Base-by-base conservation (phyloP, 768 basidiomycete genomes). In the Boletus subcaerulescens region DNA sequence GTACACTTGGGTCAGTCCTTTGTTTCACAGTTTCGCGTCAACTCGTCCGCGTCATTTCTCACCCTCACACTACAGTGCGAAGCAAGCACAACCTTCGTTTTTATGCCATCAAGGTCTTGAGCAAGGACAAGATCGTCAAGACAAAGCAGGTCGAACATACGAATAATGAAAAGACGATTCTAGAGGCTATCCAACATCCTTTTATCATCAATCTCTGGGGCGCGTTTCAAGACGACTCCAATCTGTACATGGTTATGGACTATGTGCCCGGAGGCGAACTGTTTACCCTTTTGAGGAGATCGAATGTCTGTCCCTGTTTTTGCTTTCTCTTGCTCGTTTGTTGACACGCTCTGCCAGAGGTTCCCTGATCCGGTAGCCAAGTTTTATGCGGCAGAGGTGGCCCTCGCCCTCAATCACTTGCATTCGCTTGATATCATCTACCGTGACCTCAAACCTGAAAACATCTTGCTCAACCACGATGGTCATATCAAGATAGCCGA, bases 141-240 rank as follows among this genome's bases (percentile, higher is more conserved):
- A 83, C 92, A 72, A 97, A 98, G 75, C 97, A 99, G 70, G 85
- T 98, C 47, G 93, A 98, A 66, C 97, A 99, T 64, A 98, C 97
- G 42, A 97, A 95, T 70, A 94, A 91, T 63, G 97, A 99, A 72
- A 87, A 93, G 62, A 77, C 77, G 46, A 93, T 98, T 73, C 83
- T 99, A 36, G 82, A 86, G 45, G 80, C 80, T 22, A 87, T 97
- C 5, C 85, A 92, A 54, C 93, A 98, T 69, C 88, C 93, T 2
- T 93, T 98, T 73, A 91, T 98, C 62, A 85, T 98, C 75, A 98
- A 95, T 69, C 83, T 98, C 5, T 98, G 94, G 94, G 95, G 95
- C 33, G 84, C 86, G 4, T 95, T 95, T 69, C 97, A 98, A 67
- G 97, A 98, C 65, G 71, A 84, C 33, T 73, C 88, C 18, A 98